Evolutionary conservation across 768 basidiomycete species (phyloP).

Genomic region (Boletus sensibilis): DNA sequence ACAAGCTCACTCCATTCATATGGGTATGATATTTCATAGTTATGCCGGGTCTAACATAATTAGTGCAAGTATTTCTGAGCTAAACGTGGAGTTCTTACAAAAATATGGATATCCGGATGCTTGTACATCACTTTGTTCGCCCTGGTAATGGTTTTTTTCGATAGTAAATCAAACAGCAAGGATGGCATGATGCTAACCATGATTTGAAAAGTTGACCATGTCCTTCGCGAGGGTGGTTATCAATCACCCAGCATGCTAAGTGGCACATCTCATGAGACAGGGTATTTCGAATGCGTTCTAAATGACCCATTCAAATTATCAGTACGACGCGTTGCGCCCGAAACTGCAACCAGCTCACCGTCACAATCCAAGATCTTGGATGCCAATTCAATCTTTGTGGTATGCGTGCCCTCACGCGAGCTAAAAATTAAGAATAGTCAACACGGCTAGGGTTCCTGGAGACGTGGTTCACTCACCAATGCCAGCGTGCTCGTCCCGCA

Average conservation of each 20-base stretch:
- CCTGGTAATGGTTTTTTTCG: slow-evolving; percentile 36
- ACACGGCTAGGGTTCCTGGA: background rate
- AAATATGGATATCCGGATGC: slow-evolving; percentile 68
- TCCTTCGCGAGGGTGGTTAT: slow-evolving; percentile 62
- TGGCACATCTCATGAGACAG: slow-evolving; percentile 93
- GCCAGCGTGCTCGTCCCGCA: slow-evolving; percentile 68
- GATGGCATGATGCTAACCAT: slow-evolving; percentile 48
- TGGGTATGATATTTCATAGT: slow-evolving; percentile 73
- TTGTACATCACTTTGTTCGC: slow-evolving; percentile 66
- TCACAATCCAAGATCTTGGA: slow-evolving; percentile 77
- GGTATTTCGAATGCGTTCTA: slow-evolving; percentile 80
- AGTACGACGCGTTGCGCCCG: background rate
- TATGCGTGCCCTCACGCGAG: slow-evolving; percentile 56
- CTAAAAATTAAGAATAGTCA: slow-evolving; percentile 31
- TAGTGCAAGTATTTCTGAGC: background rate
- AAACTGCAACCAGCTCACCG: slow-evolving; percentile 41
- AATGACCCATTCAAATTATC: background rate
- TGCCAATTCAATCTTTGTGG: slow-evolving; percentile 72
- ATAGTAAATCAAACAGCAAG: background rate
- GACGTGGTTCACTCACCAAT: slow-evolving; percentile 40
- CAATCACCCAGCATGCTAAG: slow-evolving; percentile 82
- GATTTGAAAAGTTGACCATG: slow-evolving; percentile 72
- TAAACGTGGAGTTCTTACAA: slow-evolving; percentile 42
- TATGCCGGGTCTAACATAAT: slow-evolving; percentile 56
- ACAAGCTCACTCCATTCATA: slow-evolving; percentile 65